Evolutionary conservation across 2,329 filamentous ascomycete genomes (phyloP), one percentile per base, ranked within the genome.

Genomic region (Cladosporium sp.): DNA sequence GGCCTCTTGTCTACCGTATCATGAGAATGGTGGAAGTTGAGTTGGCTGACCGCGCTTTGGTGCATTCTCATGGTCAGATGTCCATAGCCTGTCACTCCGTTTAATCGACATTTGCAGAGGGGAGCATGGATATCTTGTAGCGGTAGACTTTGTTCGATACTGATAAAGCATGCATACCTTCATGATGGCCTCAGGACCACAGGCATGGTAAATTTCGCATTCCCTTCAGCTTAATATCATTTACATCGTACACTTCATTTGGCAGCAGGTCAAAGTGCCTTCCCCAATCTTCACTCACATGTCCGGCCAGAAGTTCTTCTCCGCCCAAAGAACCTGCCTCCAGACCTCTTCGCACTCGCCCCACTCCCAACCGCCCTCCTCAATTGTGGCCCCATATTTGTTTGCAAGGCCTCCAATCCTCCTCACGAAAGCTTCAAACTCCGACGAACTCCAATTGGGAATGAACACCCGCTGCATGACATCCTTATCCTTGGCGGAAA

Each of bases 401-500:
- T 84, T 79, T 58, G 82, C 79, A 44, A 83, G 74, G 3, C 75
- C 75, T 37, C 80, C 78, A 63, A 80, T 78, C 28, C 78, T 77
- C 65, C 81, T 76, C 33, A 83, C 81, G 68, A 83, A 83, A 62
- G 80, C 81, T 71, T 75, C 76, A 69, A 83, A 83, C 57, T 82
- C 80, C 8, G 75, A 74, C 12, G 78, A 80, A 7, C 80, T 83
- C 82, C 82, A 84, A 67, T 83, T 83, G 0, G 82, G 82, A 49
- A 84, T 83, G 33, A 84, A 77, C 0, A 79, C 78, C 72, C 81
- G 77, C 64, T 81, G 80, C 69, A 81, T 76, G 21, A 83, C 81
- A 72, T 83, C 81, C 33, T 75, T 72, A 12, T 81, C 78, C 60
- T 70, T 69, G 18, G 58, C 58, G n/a, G 49, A 53, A 28, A 65